These are phyloP conservation scores for Amanita subjunquillea DNA, from an alignment of 768 basidiomycete genomes.

Conservation along the genomic window DNA sequence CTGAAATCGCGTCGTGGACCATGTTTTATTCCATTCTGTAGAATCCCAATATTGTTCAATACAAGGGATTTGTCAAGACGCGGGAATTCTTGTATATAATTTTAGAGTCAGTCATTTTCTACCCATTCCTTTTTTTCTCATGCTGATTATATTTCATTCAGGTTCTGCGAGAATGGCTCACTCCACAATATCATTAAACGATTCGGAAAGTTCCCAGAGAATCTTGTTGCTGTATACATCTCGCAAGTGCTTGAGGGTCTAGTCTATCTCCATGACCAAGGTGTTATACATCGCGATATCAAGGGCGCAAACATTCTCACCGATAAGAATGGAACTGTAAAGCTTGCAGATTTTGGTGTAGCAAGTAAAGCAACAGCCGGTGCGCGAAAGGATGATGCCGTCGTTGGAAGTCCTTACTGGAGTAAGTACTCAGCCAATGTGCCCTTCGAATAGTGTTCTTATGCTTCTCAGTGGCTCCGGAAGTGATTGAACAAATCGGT, in stretches of 20 bases:
- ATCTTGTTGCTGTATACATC: conserved; percentile 92
- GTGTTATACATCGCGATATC: conserved; percentile 98
- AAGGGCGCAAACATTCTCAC: conserved; percentile 99
- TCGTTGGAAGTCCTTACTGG: conserved; percentile 98
- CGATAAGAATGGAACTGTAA: conserved; percentile 97
- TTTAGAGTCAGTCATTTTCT: conserved; percentile 55
- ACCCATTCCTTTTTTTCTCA: neutral
- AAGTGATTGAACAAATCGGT: conserved; percentile 96
- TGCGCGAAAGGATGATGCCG: conserved; percentile 69
- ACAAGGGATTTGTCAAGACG: conserved; percentile 96
- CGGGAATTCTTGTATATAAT: conserved; percentile 94
- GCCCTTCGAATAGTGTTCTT: neutral
- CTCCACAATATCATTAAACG: conserved; percentile 91
- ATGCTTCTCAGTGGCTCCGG: conserved; percentile 75
- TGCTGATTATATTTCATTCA: conserved; percentile 14
- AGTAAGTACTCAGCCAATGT: conserved; percentile 40
- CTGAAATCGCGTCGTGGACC: conserved; percentile 4
- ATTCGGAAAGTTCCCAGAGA: conserved; percentile 98
- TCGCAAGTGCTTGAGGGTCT: conserved; percentile 93
- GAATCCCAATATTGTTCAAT: conserved; percentile 98
- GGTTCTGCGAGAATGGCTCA: conserved; percentile 98
- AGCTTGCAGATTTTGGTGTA: conserved; percentile 98
- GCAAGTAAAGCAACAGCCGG: conserved; percentile 70
- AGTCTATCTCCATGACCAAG: conserved; percentile 96
- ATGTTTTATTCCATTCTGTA: conserved; percentile 18